Conservation (phyloP, 2,329 filamentous ascomycete species). For the Aspergillus costaricaensis region DNA sequence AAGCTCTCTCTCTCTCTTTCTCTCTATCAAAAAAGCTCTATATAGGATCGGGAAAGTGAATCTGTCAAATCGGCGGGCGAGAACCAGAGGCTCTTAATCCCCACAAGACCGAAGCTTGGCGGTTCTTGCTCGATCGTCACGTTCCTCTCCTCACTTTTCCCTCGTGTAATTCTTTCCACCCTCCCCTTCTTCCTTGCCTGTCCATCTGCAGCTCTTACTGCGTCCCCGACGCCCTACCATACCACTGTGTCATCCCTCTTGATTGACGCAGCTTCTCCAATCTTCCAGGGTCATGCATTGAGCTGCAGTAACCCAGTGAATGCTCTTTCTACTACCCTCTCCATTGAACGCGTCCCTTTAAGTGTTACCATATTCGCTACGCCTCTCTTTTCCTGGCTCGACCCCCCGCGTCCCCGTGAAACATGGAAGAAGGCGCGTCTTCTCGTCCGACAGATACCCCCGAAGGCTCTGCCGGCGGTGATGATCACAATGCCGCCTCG, state of each 20-base stretch:
- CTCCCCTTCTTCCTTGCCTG: constrained; percentile 1
- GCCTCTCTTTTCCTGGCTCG: neutral
- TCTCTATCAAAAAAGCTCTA: too few species aligned
- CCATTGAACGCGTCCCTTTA: constrained; percentile 20
- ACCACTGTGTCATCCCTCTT: neutral
- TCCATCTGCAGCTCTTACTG: neutral
- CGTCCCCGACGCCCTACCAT: neutral
- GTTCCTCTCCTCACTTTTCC: constrained; percentile 8
- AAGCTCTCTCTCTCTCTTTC: too few species aligned
- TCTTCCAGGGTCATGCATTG: constrained; percentile 21
- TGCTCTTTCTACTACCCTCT: constrained; percentile 7
- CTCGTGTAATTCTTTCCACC: constrained; percentile 1
- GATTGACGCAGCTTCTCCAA: constrained; percentile 5
- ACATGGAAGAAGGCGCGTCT: constrained; percentile 28
- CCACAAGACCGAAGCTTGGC: constrained; percentile 17
- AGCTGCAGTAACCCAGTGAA: constrained; percentile 20
- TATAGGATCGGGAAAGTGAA: too few species aligned
- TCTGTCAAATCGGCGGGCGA: neutral
- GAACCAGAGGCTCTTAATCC: neutral
- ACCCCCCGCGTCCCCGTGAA: constrained; percentile 18
- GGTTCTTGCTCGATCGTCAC: constrained; percentile 16
- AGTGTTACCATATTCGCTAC: constrained; percentile 2
- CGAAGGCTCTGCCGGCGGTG: constrained; percentile 43
- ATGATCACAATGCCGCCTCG: constrained; percentile 33
- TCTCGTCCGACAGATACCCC: constrained; percentile 38